Percentiles rank a stretch among this genome's conserved stretches.
Evolutionary conservation across 2,329 filamentous ascomycete genomes (phyloP).

Genomic region (Scedosporium minutisporum): DNA sequence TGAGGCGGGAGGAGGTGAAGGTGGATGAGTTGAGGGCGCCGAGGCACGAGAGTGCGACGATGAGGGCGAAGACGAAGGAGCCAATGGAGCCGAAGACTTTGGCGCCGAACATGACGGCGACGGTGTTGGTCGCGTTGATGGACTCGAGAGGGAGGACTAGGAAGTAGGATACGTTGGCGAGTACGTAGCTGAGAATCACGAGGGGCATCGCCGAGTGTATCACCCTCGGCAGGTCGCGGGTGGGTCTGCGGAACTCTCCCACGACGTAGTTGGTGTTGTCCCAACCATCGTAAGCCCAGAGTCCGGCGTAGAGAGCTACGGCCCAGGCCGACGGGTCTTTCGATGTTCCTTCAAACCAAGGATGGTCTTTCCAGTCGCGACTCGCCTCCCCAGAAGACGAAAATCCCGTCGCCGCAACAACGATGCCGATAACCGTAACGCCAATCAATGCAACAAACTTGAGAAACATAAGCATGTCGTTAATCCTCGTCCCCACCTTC

Average conservation of each 20-base stretch:
- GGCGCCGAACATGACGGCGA: slow-evolving; percentile 87
- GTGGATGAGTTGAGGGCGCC: slow-evolving; percentile 89
- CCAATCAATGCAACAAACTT: slow-evolving; percentile 87
- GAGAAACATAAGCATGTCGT: slow-evolving; percentile 91
- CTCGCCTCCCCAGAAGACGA: slow-evolving; percentile 68
- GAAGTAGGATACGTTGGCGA: slow-evolving; percentile 91
- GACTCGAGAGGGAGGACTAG: slow-evolving; percentile 73
- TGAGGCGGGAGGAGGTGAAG: slow-evolving; percentile 83
- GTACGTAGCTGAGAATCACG: slow-evolving; percentile 80
- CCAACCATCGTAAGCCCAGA: slow-evolving; percentile 99
- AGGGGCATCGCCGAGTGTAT: slow-evolving; percentile 95
- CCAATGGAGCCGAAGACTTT: slow-evolving; percentile 83
- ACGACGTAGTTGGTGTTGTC: slow-evolving; percentile 99
- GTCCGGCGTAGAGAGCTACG: slow-evolving; percentile 84
- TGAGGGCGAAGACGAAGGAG: slow-evolving; percentile 73
- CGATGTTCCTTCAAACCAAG: slow-evolving; percentile 84
- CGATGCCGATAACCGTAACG: slow-evolving; percentile 77
- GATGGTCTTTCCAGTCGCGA: slow-evolving; percentile 73
- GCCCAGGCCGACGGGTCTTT: slow-evolving; percentile 78
- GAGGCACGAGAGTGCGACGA: slow-evolving; percentile 87
- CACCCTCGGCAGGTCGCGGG: slow-evolving; percentile 80
- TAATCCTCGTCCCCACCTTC: slow-evolving; percentile 73
- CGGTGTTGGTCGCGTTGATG: slow-evolving; percentile 83
- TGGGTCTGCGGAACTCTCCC: slow-evolving; percentile 88
- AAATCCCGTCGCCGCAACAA: slow-evolving; percentile 79